Base-by-base conservation (phyloP, 2,329 filamentous ascomycete species). In the Bimuria novae-zelandiae region DNA sequence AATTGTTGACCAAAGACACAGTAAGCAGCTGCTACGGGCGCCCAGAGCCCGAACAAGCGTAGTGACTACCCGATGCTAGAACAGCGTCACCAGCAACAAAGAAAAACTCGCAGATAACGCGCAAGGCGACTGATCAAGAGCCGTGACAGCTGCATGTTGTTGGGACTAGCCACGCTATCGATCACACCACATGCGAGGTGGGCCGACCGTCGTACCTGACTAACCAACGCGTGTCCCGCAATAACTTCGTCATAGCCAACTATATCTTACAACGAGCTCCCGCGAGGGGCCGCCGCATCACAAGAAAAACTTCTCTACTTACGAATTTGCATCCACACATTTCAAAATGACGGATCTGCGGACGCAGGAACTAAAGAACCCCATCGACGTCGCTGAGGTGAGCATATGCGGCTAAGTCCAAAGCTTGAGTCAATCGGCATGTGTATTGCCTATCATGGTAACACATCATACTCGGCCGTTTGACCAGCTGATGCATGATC, bases 361-460 rank as follows among this genome's bases (percentile, higher is more conserved):
- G 56, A 73, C 73, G 17, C 67, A 73, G 39, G 69, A 73, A 37
- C 69, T 80, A 56, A 73, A 76, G 59, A 67, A 76, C 55, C 75
- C 75, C 44, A 64, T 80, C 23, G 82, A 87, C 55, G 82, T 89
- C 47, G 84, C 84, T 51, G 83, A 88, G 67, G 69, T 69, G 30
- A 54, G 67, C n/a, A n/a, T n/a, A n/a, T n/a, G n/a, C n/a, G n/a
- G n/a, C n/a, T n/a, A n/a, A n/a, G n/a, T n/a, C n/a, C n/a, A n/a
- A n/a, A n/a, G n/a, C n/a, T n/a, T n/a, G n/a, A n/a, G n/a, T n/a
- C n/a, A n/a, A n/a, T n/a, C n/a, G n/a, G n/a, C n/a, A n/a, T n/a
- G n/a, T n/a, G n/a, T n/a, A n/a, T n/a, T n/a, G n/a, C n/a, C n/a
- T 46, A 52, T 33, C 22, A 22, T 43, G n/a, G 14, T 7, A 39